These are phyloP conservation scores for Beauveria brongniartii DNA, from an alignment of 2,329 filamentous ascomycete species.

Conservation along the genomic window DNA sequence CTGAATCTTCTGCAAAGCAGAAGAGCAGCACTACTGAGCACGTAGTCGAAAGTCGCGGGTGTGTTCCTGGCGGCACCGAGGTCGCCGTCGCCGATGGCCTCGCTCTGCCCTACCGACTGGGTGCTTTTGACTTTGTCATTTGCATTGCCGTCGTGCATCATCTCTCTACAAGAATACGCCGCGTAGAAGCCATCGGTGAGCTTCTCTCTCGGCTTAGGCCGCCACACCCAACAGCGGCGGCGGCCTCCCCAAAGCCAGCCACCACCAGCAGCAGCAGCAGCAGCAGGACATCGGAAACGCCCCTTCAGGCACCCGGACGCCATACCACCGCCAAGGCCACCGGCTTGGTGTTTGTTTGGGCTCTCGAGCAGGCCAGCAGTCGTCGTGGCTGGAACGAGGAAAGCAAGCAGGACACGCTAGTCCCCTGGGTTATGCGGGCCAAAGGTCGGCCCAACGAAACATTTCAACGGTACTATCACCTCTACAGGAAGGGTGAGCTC, in stretches of 20 bases:
- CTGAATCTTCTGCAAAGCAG: background rate
- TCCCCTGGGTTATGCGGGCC: constrained; percentile 75
- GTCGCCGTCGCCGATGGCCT: constrained; percentile 76
- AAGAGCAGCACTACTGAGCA: background rate
- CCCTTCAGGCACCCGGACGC: constrained; percentile 5
- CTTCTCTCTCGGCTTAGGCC: constrained; percentile 41
- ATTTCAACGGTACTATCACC: constrained; percentile 88
- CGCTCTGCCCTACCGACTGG: constrained; percentile 64
- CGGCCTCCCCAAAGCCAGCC: constrained; percentile 29
- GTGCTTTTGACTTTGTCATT: constrained; percentile 69
- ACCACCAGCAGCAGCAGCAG: no score
- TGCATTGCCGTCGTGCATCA: constrained; percentile 94
- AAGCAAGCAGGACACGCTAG: constrained; percentile 82
- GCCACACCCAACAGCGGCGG: constrained; percentile 32
- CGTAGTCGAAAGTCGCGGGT: background rate
- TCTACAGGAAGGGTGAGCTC: constrained; percentile 81
- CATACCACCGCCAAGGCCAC: constrained; percentile 38
- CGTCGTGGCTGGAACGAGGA: constrained; percentile 82
- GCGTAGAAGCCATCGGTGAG: constrained; percentile 62
- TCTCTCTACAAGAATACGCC: constrained; percentile 66
- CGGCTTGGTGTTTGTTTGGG: constrained; percentile 88
- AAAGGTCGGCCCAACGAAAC: constrained; percentile 40
- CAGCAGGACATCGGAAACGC: background rate
- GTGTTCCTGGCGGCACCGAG: constrained; percentile 41
- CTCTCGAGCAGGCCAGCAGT: constrained; percentile 81